phyloP scores from a whole-genome alignment of 139 green algal genomes.

The Closterium sp. region DNA sequence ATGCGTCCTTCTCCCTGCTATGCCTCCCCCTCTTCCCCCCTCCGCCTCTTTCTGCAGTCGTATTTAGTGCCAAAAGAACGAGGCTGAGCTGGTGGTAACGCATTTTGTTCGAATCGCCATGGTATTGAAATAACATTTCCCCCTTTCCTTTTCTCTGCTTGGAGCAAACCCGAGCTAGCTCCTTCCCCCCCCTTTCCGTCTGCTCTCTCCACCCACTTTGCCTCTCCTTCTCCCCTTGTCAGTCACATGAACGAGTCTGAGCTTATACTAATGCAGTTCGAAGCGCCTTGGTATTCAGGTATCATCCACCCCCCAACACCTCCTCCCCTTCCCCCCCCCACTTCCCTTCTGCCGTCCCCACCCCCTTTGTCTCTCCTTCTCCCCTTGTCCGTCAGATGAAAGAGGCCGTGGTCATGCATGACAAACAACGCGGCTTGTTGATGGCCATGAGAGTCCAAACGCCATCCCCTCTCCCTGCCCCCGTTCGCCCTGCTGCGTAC shows the following conservation, averaged over 20 bases:
- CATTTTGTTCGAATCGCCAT: slow-evolving; percentile 25
- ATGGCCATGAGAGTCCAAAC: too few relatives aligned
- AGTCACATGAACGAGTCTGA: slow-evolving; percentile 42
- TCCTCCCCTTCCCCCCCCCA: neutral
- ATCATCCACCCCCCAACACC: neutral
- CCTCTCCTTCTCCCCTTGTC: neutral
- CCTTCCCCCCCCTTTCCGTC: neutral
- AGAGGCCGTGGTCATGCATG: too few relatives aligned
- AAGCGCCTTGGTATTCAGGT: too few relatives aligned
- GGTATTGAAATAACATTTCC: too few relatives aligned
- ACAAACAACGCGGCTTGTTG: too few relatives aligned
- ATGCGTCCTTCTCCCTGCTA: neutral
- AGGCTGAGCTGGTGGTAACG: slow-evolving; percentile 26
- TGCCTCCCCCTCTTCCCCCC: neutral
- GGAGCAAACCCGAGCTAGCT: too few relatives aligned
- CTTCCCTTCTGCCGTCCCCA: neutral
- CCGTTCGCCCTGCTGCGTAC: too few relatives aligned
- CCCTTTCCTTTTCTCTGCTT: too few relatives aligned
- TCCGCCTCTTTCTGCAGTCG: neutral
- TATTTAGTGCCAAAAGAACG: slow-evolving; percentile 28
- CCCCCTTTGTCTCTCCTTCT: slow-evolving; percentile 40
- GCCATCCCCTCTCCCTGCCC: too few relatives aligned
- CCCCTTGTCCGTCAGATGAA: neutral
- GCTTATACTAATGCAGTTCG: slow-evolving; percentile 33
- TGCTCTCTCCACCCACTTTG: neutral